Conservation (phyloP, 768 basidiomycete genomes). For the Hericium erinaceus region DNA sequence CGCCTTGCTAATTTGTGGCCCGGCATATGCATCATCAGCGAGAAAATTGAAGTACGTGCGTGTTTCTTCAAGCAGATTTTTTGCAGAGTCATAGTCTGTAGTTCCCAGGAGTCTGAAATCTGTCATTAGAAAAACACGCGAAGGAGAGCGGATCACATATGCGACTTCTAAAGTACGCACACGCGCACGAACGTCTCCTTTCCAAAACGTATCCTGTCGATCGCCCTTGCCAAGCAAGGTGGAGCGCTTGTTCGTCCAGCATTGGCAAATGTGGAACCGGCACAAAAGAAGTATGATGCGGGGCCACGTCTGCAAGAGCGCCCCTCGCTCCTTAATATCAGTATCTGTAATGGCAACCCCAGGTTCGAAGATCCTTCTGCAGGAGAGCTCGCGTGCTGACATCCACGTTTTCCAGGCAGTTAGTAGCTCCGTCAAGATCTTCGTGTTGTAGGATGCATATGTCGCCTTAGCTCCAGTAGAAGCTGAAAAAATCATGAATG, state of each 20-base stretch:
- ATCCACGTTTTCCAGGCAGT: not conserved
- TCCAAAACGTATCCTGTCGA: too few species aligned
- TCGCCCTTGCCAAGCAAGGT: not conserved
- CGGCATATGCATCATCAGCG: too few species aligned
- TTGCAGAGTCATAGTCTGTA: too few species aligned
- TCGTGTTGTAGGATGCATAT: slow-evolving; percentile 19
- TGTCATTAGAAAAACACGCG: too few species aligned
- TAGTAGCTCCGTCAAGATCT: slow-evolving; percentile 12
- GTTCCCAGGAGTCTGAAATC: too few species aligned
- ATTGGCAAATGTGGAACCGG: slow-evolving; percentile 26
- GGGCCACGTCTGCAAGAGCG: slow-evolving; percentile 21
- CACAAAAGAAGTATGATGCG: slow-evolving; percentile 24
- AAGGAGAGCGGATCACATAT: too few species aligned
- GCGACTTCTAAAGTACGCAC: too few species aligned
- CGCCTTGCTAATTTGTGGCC: too few species aligned
- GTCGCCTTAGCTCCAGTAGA: slow-evolving; percentile 17
- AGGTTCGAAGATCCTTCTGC: slow-evolving; percentile 19
- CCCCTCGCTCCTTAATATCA: slow-evolving; percentile 22
- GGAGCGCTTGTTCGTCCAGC: slow-evolving; percentile 21
- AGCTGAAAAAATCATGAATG: slow-evolving; percentile 23
- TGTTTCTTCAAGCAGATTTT: too few species aligned
- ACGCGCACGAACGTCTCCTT: too few species aligned
- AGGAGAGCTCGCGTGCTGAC: not conserved
- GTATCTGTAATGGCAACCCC: slow-evolving; percentile 23
- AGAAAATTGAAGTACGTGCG: too few species aligned